Evolutionary conservation across 352 stramenopile species (phyloP).

Genomic region (Phytophthora megakarya): DNA sequence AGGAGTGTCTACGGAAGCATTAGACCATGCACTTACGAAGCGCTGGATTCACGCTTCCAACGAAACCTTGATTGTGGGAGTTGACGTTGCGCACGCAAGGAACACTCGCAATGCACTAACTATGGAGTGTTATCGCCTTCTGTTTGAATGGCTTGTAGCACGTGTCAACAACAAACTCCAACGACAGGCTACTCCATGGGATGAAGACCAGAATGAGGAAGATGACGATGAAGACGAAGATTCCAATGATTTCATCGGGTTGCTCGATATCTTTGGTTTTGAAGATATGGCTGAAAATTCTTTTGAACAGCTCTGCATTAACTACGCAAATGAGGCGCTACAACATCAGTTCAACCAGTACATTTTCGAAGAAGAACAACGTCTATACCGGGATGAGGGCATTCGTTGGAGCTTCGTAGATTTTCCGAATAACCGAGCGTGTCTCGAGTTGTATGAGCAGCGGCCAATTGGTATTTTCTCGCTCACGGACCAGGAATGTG

Average conservation of each 20-base stretch:
- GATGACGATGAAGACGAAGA: slow-evolving; percentile 21
- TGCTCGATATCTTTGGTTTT: slow-evolving; percentile 91
- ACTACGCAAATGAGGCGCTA: slow-evolving; percentile 89
- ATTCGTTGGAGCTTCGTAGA: slow-evolving; percentile 80
- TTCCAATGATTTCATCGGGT: slow-evolving; percentile 64
- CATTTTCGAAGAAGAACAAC: slow-evolving; percentile 92
- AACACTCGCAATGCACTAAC: slow-evolving; percentile 89
- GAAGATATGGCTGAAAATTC: slow-evolving; percentile 87
- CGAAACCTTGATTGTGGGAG: slow-evolving; percentile 72
- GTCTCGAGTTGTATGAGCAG: slow-evolving; percentile 82
- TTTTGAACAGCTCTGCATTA: slow-evolving; percentile 92
- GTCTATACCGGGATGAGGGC: slow-evolving; percentile 73
- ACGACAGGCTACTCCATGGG: slow-evolving; percentile 16
- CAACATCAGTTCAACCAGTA: slow-evolving; percentile 91
- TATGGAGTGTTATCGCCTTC: slow-evolving; percentile 92
- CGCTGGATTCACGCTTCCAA: slow-evolving; percentile 66
- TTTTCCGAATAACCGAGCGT: slow-evolving; percentile 81
- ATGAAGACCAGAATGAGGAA: slow-evolving; percentile 23
- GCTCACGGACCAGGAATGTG: slow-evolving; percentile 81
- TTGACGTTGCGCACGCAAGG: slow-evolving; percentile 66
- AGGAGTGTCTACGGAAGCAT: slow-evolving; percentile 53
- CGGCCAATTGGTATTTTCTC: slow-evolving; percentile 82
- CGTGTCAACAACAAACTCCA: slow-evolving; percentile 91
- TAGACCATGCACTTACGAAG: slow-evolving; percentile 69
- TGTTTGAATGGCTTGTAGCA: slow-evolving; percentile 95